A percentile compares a stretch with the other conserved stretches of the same genome.
phyloP scores from a whole-genome alignment of 2,329 filamentous ascomycete genomes.

The Sporothrix euskadiensis region DNA sequence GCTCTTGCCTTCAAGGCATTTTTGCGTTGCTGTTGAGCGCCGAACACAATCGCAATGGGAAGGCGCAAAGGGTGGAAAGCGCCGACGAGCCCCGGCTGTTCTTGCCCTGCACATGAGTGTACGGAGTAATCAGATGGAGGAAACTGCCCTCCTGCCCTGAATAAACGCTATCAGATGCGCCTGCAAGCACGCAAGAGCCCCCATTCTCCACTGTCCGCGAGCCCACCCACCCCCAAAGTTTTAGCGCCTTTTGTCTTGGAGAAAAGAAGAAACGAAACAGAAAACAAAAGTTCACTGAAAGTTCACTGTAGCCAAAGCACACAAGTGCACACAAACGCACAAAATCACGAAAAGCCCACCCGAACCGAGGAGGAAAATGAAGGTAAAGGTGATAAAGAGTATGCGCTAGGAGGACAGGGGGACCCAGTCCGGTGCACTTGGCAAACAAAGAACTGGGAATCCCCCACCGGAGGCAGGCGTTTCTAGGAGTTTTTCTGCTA shows the following conservation, averaged over 20 bases:
- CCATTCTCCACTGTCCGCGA: background rate
- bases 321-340: background rate
- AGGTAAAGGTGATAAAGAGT: background rate
- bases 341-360: background rate
- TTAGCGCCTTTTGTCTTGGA: constrained; percentile 6
- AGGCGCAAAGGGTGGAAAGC: background rate
- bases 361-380: constrained; percentile 14
- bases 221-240: background rate
- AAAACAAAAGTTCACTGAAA: background rate
- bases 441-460: constrained; percentile 8
- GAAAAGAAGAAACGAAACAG: constrained; percentile 2
- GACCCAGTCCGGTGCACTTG: background rate
- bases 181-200: constrained; percentile 4
- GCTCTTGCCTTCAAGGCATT: background rate
- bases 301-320: background rate
- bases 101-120: background rate
- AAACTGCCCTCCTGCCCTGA: background rate
- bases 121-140: constrained; percentile 15
- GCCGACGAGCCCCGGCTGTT: background rate
- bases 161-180: background rate
- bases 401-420: constrained; percentile 8
- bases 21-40: background rate
- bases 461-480: constrained; percentile 1
- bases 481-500: background rate
- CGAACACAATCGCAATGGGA: background rate